A percentile compares a stretch with the other conserved stretches of the same genome.
Evolutionary conservation across 805 yeast genomes (phyloP).

Genomic region (Yarrowia sp.): DNA sequence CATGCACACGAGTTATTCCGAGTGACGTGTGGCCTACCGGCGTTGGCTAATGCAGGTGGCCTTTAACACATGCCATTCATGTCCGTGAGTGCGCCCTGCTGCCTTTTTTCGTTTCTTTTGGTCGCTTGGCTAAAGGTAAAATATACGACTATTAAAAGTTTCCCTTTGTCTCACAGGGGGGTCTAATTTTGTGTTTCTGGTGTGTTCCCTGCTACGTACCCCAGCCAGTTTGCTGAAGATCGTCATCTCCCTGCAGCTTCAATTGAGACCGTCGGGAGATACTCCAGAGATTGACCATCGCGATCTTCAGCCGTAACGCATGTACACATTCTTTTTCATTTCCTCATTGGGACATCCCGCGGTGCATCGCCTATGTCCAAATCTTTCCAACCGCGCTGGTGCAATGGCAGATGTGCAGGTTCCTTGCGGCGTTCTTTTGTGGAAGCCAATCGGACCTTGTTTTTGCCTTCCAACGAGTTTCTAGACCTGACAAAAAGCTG

Average conservation of each 20-base stretch:
- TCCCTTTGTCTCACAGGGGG: neutral
- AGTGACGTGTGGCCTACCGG: neutral
- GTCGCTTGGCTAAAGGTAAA: neutral
- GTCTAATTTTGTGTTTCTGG: neutral
- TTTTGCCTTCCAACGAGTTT: neutral
- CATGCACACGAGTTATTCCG: neutral
- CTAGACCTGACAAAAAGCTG: neutral
- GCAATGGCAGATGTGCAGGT: neutral
- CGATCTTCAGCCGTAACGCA: neutral
- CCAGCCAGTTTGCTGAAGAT: neutral
- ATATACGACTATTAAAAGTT: neutral
- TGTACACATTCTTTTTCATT: neutral
- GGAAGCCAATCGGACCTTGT: neutral
- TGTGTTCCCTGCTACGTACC: neutral
- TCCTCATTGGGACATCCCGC: neutral
- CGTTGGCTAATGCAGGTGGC: neutral
- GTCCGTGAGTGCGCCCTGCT: neutral
- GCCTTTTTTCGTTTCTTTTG: neutral
- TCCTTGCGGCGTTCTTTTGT: neutral
- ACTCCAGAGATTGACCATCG: no score
- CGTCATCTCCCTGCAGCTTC: no score
- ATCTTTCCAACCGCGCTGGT: no score
- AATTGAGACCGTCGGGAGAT: no score
- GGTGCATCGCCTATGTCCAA: neutral
- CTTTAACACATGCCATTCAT: neutral